These are phyloP conservation scores for Globisporangium abappressorium DNA, from an alignment of 352 stramenopile genomes.

Conservation along the genomic window DNA sequence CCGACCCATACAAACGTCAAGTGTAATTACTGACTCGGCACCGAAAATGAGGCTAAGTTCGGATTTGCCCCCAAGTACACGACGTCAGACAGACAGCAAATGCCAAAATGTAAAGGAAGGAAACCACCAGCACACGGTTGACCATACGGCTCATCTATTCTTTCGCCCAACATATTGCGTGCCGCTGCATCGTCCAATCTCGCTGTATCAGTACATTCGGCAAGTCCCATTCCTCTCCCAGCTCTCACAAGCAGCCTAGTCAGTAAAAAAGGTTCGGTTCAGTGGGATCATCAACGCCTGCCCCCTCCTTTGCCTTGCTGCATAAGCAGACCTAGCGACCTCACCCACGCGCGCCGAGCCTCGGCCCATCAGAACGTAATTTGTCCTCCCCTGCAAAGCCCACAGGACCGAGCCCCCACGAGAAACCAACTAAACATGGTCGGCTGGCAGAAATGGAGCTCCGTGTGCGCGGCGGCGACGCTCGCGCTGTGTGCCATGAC, in stretches of 20 bases:
- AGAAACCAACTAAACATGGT: constrained; percentile 10
- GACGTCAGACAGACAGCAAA: neutral
- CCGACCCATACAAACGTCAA: neutral
- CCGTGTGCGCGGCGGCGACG: constrained; percentile 3
- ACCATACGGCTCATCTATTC: neutral
- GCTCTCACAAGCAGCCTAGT: no score
- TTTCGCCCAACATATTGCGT: neutral
- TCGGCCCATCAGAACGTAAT: constrained; percentile 10
- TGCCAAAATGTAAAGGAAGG: neutral
- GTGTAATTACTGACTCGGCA: constrained; percentile 2
- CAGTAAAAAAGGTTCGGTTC: constrained; percentile 4
- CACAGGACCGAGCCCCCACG: neutral
- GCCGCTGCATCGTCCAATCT: neutral
- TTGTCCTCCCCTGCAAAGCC: constrained; percentile 7
- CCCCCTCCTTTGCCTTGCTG: neutral
- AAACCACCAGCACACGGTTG: neutral
- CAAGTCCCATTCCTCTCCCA: no score
- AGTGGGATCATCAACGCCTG: neutral
- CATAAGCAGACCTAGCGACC: neutral
- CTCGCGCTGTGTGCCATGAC: constrained; percentile 10
- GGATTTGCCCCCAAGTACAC: neutral
- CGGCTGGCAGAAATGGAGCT: constrained; percentile 18
- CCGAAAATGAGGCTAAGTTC: neutral
- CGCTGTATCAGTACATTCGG: neutral
- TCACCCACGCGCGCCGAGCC: neutral